These are phyloP conservation scores for Candida takata DNA, from an alignment of 805 yeast species.

Conservation along the genomic window DNA sequence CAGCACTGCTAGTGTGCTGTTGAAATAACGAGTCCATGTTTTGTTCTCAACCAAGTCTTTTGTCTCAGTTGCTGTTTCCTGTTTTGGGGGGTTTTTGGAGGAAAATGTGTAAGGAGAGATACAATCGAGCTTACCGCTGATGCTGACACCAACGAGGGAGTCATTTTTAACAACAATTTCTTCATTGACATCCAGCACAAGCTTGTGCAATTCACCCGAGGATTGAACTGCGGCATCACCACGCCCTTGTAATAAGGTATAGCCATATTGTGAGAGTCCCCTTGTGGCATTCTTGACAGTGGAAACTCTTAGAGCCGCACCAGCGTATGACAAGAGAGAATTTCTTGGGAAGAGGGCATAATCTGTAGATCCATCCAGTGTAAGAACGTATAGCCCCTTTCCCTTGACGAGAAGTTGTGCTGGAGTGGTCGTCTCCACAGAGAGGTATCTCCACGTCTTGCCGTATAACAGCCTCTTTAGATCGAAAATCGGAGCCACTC, in stretches of 20 bases:
- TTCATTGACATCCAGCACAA: slow-evolving; percentile 39
- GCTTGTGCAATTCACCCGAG: slow-evolving; percentile 44
- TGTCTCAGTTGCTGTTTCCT: not conserved
- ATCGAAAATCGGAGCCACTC: slow-evolving; percentile 1
- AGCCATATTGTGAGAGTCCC: slow-evolving; percentile 29
- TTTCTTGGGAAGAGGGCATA: slow-evolving; percentile 50
- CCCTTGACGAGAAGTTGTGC: slow-evolving; percentile 13
- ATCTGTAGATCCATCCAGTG: slow-evolving; percentile 52
- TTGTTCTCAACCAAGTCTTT: not conserved
- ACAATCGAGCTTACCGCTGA: slow-evolving; percentile 31
- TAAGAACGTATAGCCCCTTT: slow-evolving; percentile 20
- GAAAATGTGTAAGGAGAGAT: slow-evolving; percentile 4
- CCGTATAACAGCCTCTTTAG: not conserved
- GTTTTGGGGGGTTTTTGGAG: not conserved
- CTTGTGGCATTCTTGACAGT: slow-evolving; percentile 34
- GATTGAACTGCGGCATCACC: slow-evolving; percentile 52
- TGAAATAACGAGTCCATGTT: slow-evolving; percentile 1
- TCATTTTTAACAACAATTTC: slow-evolving; percentile 39
- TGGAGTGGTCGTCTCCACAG: slow-evolving; percentile 31
- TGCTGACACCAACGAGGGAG: slow-evolving; percentile 43
- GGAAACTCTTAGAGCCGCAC: slow-evolving; percentile 40
- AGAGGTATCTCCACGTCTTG: slow-evolving; percentile 38
- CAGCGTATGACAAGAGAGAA: slow-evolving; percentile 46
- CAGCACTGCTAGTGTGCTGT: not conserved
- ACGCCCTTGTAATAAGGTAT: slow-evolving; percentile 45